Evolutionary conservation across 2,329 filamentous ascomycete genomes (phyloP).

Genomic region (Xylariomycetidae sp.): DNA sequence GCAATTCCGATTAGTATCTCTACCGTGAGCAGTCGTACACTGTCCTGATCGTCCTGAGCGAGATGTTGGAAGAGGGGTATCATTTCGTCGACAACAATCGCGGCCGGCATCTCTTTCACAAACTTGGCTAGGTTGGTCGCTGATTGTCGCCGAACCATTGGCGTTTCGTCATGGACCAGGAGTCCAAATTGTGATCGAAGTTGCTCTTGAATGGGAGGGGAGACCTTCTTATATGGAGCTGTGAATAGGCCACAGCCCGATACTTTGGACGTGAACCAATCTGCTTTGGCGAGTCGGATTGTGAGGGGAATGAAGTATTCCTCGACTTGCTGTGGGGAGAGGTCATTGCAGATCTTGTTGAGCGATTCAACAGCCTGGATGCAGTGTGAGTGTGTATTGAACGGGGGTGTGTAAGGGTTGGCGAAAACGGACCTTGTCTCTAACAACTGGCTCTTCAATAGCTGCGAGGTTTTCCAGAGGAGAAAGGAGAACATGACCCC

Average conservation of each 20-base stretch:
- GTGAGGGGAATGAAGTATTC: constrained; percentile 96
- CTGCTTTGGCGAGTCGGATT: constrained; percentile 93
- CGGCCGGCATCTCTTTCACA: constrained; percentile 90
- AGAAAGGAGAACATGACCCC: constrained; percentile 92
- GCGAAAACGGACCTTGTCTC: constrained; percentile 74
- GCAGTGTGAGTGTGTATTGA: constrained; percentile 10
- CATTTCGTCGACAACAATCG: constrained; percentile 95
- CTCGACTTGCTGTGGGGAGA: constrained; percentile 90
- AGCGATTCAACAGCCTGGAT: constrained; percentile 90
- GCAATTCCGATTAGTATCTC: constrained; percentile 95
- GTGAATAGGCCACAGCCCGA: constrained; percentile 95
- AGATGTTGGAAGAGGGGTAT: constrained; percentile 98
- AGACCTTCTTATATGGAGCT: constrained; percentile 87
- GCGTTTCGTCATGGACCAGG: constrained; percentile 96
- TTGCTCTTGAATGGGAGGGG: constrained; percentile 80
- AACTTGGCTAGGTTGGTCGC: constrained; percentile 97
- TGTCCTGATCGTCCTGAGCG: constrained; percentile 94
- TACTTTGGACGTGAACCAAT: constrained; percentile 99
- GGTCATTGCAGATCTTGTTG: constrained; percentile 96
- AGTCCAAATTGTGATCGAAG: constrained; percentile 88
- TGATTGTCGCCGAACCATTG: constrained; percentile 96
- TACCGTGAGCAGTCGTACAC: constrained; percentile 89
- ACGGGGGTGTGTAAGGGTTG: constrained; percentile 1
- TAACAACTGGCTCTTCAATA: constrained; percentile 95
- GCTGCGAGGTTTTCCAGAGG: constrained; percentile 96